These are phyloP conservation scores for Byssoonygena ceratinophila DNA, from an alignment of 2,329 filamentous ascomycete species.

Conservation along the genomic window DNA sequence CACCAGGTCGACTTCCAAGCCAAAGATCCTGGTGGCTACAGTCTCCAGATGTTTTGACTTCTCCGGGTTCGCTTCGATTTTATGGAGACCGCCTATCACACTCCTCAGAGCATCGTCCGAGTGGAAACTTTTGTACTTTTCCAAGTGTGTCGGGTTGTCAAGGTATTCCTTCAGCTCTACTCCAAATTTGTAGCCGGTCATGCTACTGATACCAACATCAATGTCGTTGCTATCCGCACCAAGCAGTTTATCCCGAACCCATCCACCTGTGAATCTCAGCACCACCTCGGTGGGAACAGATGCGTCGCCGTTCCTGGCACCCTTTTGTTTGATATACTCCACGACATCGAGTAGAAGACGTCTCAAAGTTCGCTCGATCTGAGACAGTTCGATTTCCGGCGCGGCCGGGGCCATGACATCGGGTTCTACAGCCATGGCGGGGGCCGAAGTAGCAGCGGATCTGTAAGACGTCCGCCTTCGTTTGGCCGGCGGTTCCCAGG, in stretches of 20 bases:
- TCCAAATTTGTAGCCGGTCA: conserved; percentile 42
- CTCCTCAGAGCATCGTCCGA: conserved; percentile 35
- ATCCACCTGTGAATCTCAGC: conserved; percentile 41
- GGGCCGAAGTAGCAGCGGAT: conserved; percentile 13
- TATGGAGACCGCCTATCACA: conserved; percentile 66
- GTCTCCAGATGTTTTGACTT: conserved; percentile 96
- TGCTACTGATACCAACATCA: conserved; percentile 41
- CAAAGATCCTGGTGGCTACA: conserved; percentile 73
- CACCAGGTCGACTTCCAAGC: conserved; percentile 84
- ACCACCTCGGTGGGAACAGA: conserved; percentile 23
- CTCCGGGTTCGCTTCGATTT: conserved; percentile 82
- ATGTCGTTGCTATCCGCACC: conserved; percentile 40
- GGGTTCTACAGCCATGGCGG: conserved; percentile 12
- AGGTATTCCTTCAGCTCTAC: conserved; percentile 36
- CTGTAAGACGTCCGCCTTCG: conserved; percentile 25
- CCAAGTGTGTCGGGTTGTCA: conserved; percentile 30
- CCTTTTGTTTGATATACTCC: conserved; percentile 44
- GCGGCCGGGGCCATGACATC: conserved; percentile 7
- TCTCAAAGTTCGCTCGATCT: conserved; percentile 61
- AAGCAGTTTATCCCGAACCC: conserved; percentile 43
- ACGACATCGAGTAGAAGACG: conserved; percentile 75
- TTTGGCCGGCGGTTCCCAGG: conserved; percentile 24
- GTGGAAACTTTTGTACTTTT: conserved; percentile 38
- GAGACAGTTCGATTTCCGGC: conserved; percentile 49
- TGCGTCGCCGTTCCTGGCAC: conserved; percentile 32